Base-by-base conservation (phyloP, 805 yeast genomes). In the Spathaspora arborariae region DNA sequence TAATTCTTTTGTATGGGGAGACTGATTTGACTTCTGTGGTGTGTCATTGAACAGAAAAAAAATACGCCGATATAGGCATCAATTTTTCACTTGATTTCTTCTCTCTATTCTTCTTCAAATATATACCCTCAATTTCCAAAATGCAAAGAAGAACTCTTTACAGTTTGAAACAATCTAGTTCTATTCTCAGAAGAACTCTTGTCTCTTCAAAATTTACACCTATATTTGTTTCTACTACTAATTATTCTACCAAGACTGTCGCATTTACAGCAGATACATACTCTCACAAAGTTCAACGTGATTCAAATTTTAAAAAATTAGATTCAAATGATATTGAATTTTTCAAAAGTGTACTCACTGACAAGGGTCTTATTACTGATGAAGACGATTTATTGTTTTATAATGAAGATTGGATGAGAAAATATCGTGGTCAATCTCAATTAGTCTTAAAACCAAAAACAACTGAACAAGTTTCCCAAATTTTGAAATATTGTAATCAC, bases 321-420 rank as follows among this genome's bases (percentile, higher is more conserved):
- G 75, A 75, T 1, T 67, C 70, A 0, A 70, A 66, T 5, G 96
- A 91, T 57, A 45, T 92, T 7, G 73, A 64, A 0, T 74, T 63
- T 54, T 94, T 92, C 73, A 68, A 72, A 50, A 59, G 79, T 0
- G 69, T 91, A 9, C 67, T 94, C 48, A 68, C 81, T 5, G 72
- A 66, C 42, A 71, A 75, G 21, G 68, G 74, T 64, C 76, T 53
- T 37, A 64, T 84, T 44, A 78, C 81, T 13, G 83, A 80, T 50
- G 63, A 65, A 10, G 85, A 82, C 37, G 94, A 86, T 56, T 70
- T 91, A 37, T 74, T 77, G 18, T 78, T 78, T 49, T 88, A 70
- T 75, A 92, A 91, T 60, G 92, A 86, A 63, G 98, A 91, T 65
- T 87, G 95, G 89, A 91, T 89, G 96, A 78, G 88, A 59, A 91